Evolutionary conservation across 805 yeast genomes (phyloP), one percentile per base, ranked within the genome.

Genomic region (Naumovozyma castellii): DNA sequence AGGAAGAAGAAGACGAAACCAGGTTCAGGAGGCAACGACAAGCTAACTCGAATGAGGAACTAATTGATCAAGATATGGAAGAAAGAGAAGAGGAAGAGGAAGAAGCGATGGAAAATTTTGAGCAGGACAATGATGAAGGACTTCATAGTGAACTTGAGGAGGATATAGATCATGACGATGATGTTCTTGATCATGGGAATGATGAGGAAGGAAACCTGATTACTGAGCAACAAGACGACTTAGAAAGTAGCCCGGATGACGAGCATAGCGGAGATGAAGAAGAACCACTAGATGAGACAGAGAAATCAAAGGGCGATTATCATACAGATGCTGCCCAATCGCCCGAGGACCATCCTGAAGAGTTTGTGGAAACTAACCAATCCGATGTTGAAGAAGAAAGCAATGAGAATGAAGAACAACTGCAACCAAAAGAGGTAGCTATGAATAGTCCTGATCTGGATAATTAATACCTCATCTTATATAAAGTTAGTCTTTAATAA

Each of bases 61-160:
- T 6, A 6, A 10, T 10, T 10, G 27, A 22, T 6, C 27, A 22
- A 8, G 40, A 37, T 16, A 44, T 43, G 17, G 40, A 29, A 18
- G 44, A 35, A n/a, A 43, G 41, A 31, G 40, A 36, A 18, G 40
- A 37, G 13, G 41, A 46, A n/a, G 42, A 37, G 10, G 41, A 46
- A 17, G 36, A 34, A 22, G 43, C 32, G 3, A 34, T 34, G 14
- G 42, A 38, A 17, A 29, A 14, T 20, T 30, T n/a, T 10, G 30
- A n/a, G 45, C 37, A 17, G 37, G 35, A 13, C 33, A 32, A 17
- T n/a, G 29, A 35, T 17, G 40, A 33, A 8, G 34, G 20, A 15
- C 41, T 37, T n/a, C 34, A 36, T 15, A 41, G 32, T 32, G 28
- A 22, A 22, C 28, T 12, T 27, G 25, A 16, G 8, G 35, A 34